These are phyloP conservation scores for Scedosporium minutisporum DNA, from an alignment of 2,329 filamentous ascomycete genomes.

Conservation along the genomic window DNA sequence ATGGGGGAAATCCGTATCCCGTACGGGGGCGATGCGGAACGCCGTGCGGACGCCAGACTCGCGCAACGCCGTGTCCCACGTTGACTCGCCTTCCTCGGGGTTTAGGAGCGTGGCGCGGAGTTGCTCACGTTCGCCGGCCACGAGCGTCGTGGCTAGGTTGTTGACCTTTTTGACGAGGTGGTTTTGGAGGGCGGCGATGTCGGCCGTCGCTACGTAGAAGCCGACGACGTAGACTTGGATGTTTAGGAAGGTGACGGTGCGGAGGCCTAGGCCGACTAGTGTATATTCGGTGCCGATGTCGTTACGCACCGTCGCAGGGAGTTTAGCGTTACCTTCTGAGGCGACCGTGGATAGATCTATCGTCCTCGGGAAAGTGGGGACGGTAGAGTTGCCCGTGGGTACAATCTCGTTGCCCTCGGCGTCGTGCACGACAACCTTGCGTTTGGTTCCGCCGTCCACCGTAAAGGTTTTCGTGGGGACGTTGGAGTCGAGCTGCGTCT, in stretches of 20 bases:
- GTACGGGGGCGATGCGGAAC: slow-evolving; percentile 78
- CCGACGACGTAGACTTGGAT: slow-evolving; percentile 95
- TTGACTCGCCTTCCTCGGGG: slow-evolving; percentile 54
- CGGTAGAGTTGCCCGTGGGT: slow-evolving; percentile 68
- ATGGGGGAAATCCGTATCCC: slow-evolving; percentile 90
- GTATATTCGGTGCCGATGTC: slow-evolving; percentile 62
- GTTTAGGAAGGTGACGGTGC: slow-evolving; percentile 78
- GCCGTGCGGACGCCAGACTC: slow-evolving; percentile 62
- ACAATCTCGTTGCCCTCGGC: slow-evolving; percentile 23
- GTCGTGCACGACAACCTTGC: slow-evolving; percentile 49
- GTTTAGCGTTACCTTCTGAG: slow-evolving; percentile 15
- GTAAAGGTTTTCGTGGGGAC: slow-evolving; percentile 36
- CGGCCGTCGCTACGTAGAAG: slow-evolving; percentile 76
- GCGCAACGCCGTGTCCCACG: slow-evolving; percentile 65
- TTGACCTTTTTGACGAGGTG: slow-evolving; percentile 69
- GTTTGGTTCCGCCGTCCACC: slow-evolving; percentile 37
- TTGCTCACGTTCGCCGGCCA: slow-evolving; percentile 68
- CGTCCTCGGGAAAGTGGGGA: slow-evolving; percentile 68
- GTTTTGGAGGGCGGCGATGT: slow-evolving; percentile 72
- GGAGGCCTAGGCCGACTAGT: slow-evolving; percentile 75
- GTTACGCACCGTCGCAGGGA: slow-evolving; percentile 20
- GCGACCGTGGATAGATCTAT: slow-evolving; percentile 42
- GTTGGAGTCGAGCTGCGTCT: slow-evolving; percentile 27
- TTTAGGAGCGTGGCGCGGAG: slow-evolving; percentile 63
- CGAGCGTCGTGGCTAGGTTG: slow-evolving; percentile 69